phyloP scores from a whole-genome alignment of 129 eudicot genomes.

The sunflower (Helianthus annuus) region DNA sequence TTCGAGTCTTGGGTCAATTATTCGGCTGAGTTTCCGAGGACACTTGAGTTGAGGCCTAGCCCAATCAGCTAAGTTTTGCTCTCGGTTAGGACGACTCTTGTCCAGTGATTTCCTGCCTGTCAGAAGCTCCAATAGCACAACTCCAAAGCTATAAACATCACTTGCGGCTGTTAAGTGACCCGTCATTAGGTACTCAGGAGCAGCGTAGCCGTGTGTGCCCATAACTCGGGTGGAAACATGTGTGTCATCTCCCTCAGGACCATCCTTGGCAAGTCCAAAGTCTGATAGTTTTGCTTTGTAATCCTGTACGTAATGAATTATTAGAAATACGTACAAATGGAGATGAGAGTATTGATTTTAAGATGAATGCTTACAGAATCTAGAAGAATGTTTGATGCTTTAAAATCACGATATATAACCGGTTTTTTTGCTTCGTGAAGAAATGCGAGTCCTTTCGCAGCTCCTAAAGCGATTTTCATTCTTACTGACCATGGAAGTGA shows the following conservation, averaged over 20 bases:
- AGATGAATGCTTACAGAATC: constrained; percentile 54
- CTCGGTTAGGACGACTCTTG: constrained; percentile 71
- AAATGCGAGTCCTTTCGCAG: constrained; percentile 80
- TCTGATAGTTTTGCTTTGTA: constrained; percentile 84
- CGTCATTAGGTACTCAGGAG: constrained; percentile 91
- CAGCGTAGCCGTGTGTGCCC: constrained; percentile 97
- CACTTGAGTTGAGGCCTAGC: constrained; percentile 62
- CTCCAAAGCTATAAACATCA: constrained; percentile 91
- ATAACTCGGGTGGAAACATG: constrained; percentile 93
- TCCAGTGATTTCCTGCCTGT: constrained; percentile 79
- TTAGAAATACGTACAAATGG: no score
- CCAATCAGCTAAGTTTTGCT: constrained; percentile 81
- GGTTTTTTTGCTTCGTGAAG: constrained; percentile 78
- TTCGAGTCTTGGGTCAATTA: constrained; percentile 87
- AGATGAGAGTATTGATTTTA: no score
- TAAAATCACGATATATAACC: constrained; percentile 78
- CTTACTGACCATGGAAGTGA: constrained; percentile 83
- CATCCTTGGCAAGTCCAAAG: constrained; percentile 91
- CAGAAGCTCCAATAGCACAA: constrained; percentile 72
- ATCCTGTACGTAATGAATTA: constrained; percentile 52
- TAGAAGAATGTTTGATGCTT: constrained; percentile 75
- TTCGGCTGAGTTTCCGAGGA: constrained; percentile 50
- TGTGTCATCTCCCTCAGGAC: constrained; percentile 91
- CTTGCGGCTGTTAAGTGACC: constrained; percentile 96
- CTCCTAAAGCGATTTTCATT: constrained; percentile 74